Evolutionary conservation across 352 stramenopile genomes (phyloP), one percentile per base, ranked within the genome.

Genomic region (Phytophthora tubulina): DNA sequence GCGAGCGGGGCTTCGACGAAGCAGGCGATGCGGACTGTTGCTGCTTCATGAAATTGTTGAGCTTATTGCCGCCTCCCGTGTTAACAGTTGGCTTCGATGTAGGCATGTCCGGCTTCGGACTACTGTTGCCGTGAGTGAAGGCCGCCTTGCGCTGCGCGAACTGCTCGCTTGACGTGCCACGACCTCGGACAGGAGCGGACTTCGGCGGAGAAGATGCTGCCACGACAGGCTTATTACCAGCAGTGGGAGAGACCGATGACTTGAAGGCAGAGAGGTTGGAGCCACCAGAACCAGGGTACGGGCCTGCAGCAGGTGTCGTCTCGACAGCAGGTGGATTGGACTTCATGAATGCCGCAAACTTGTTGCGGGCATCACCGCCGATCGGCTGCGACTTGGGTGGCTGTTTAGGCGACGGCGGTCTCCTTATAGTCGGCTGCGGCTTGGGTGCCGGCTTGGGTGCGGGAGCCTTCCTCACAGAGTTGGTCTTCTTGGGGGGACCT

Each of bases 271-370:
- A 75, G 15, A 75, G 59, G 41, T 70, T 72, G 3, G 63, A 60
- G 3, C 63, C 67, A 52, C 76, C 54, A 33, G 76, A 49, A 15
- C 52, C 75, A 14, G 50, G 54, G 35, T 55, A 70, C 46, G 68
- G 50, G n/a, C 41, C 49, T 6, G 63, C 53, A 42, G 54, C 58
- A 56, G 36, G 51, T 65, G 70, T 49, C 27, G 76, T 57, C 59
- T 84, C 76, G 39, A 79, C 52, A 53, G 80, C 49, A 14, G 86
- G 81, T 14, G 88, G 86, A 36, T 92, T 92, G n/a, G 85, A 75
- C 49, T 84, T 80, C 84, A 95, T 91, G 58, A 95, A 95, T 21
- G 85, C 85, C 27, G 88, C 85, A 51, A 95, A 92, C 65, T 95
- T 95, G 70, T 90, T 91, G 46, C 85, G 85, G 8, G 81, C 59